phyloP scores from a whole-genome alignment of 2,329 filamentous ascomycete species.

The Claviceps africana region DNA sequence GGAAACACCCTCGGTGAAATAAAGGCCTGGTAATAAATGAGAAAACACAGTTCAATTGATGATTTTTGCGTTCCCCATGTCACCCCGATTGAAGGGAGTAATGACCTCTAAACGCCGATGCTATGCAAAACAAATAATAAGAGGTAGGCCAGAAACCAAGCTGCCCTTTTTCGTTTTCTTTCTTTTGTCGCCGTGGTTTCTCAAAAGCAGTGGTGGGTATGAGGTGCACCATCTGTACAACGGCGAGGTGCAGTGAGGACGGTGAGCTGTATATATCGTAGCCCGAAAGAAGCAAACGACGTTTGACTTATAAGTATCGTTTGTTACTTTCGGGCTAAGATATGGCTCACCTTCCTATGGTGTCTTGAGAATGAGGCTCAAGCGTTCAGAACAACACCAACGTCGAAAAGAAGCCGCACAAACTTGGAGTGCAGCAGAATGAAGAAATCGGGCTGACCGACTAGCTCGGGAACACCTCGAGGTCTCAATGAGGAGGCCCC shows the following conservation, averaged over 20 bases:
- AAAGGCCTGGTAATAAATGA: background rate
- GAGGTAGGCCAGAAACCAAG: background rate
- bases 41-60: background rate
- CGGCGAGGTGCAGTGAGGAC: background rate
- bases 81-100: background rate
- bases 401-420: constrained; percentile 46
- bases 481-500: constrained; percentile 42
- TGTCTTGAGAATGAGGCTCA: constrained; percentile 12
- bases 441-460: constrained; percentile 54
- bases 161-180: background rate
- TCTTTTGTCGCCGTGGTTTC: background rate
- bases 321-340: too few relatives aligned
- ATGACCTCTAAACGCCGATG: constrained; percentile 2
- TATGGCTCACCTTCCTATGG: too few relatives aligned
- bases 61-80: background rate
- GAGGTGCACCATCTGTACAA: background rate
- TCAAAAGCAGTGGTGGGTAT: background rate
- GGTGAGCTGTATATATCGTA: background rate
- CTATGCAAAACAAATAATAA: constrained; percentile 2
- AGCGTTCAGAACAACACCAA: constrained; percentile 39
- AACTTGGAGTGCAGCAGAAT: constrained; percentile 52
- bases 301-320: too few relatives aligned
- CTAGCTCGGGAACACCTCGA: constrained; percentile 49
- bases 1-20: too few relatives aligned
- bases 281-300: too few relatives aligned